Base-by-base conservation (phyloP, 2,329 filamentous ascomycete genomes). In the Pseudocercospora fuligena region DNA sequence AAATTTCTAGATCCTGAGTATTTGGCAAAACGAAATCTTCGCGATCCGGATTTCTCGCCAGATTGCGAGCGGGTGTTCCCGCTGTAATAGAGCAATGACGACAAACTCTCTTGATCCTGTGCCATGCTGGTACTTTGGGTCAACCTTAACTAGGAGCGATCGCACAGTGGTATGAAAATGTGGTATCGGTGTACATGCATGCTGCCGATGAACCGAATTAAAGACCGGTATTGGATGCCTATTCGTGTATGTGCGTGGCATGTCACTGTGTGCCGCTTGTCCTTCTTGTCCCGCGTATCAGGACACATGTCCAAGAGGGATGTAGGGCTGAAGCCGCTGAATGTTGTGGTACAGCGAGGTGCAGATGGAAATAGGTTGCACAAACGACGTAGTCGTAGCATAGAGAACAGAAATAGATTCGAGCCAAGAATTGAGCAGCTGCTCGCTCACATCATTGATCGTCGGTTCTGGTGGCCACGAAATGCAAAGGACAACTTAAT, bases 41-140 rank as follows among this genome's bases (percentile, higher is more conserved):
- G 27, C 27, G 27, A 27, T 27, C 27, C 27, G 27, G 27, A 27
- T 27, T 27, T 27, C 27, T 27, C 6, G 6, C 27, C 6, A 27
- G 3, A 27, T 27, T 27, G 27, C 27, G 27, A 27, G 27, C 27
- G 27, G 27, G 27, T 27, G 27, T 27, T 27, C 27, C 27, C 27
- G 27, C 27, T 27, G n/a, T 23, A 49, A 49, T 19, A 49, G 46
- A 49, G 46, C 11, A 23, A 46, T 21, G 43, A 16, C 43, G 43
- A 19, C 46, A 49, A 49, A 49, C 46, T 49, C 46, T 49, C 46
- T 49, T 49, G 46, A 49, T 49, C 46, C 46, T 46, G 43, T 46
- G 43, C 43, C 19, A 49, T 49, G 46, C 31, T 33, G 11, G 33
- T 36, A 49, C 31, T 33, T 33, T 29, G 27, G 27, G 27, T 29